A percentile compares a stretch with the other conserved stretches of the same genome.
phyloP scores from a whole-genome alignment of 1,139 yeast species.

The Wickerhamomyces sp. region DNA sequence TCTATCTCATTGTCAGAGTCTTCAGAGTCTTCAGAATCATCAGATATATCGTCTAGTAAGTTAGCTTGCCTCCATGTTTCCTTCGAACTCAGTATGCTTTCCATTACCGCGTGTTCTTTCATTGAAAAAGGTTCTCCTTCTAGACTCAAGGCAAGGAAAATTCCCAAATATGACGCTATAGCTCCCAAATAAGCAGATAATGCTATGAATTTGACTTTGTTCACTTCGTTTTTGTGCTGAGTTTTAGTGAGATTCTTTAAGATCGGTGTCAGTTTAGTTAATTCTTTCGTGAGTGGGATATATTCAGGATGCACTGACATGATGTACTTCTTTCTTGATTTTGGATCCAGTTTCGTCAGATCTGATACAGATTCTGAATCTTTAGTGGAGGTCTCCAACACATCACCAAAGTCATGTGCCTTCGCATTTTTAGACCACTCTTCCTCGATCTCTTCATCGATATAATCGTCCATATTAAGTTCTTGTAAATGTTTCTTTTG shows the following conservation, averaged over 20 bases:
- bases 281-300: constrained; percentile 68
- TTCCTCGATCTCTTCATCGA: constrained; percentile 76
- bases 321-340: constrained; percentile 45
- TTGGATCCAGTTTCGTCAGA: constrained; percentile 31
- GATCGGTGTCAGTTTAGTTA: constrained; percentile 41
- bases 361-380: constrained; percentile 23
- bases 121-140: constrained; percentile 58
- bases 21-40: constrained; percentile 19
- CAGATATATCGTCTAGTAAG: constrained; percentile 34
- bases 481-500: constrained; percentile 84
- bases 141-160: constrained; percentile 39
- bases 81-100: constrained; percentile 69
- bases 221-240: constrained; percentile 31
- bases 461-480: constrained; percentile 74
- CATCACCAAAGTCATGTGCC: constrained; percentile 32
- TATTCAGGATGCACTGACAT: constrained; percentile 78
- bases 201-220: constrained; percentile 57
- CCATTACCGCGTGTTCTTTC: constrained; percentile 90
- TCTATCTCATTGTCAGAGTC: constrained; percentile 8
- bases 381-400: constrained; percentile 29
- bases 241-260: constrained; percentile 32
- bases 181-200: constrained; percentile 49
- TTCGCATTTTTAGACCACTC: constrained; percentile 56
- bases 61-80: constrained; percentile 88
- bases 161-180: constrained; percentile 19